Base-by-base conservation (phyloP, 371 early-diverging fungal species). In the Dinochytrium kinnereticum region DNA sequence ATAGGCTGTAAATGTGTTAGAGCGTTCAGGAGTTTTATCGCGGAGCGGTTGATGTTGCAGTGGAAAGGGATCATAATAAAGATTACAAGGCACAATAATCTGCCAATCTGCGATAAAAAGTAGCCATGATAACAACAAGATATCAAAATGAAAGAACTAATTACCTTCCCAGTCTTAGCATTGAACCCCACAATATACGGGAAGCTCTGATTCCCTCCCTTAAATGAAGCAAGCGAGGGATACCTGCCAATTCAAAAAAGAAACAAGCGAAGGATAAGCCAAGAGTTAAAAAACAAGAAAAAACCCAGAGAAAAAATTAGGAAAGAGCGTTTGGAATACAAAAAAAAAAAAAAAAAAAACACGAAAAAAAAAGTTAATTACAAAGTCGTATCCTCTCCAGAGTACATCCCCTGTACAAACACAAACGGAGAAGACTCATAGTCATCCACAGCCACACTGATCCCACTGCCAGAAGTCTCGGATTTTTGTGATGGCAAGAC, bases 151-250 rank as follows among this genome's bases (percentile, higher is more conserved):
- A 7, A 30, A 24, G 24, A 24, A 26, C 15, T 55, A 55, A 30
- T 13, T 44, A 61, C 61, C 61, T 61, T 24, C 24, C 61, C 61
- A 21, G 61, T 61, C 26, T 37, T 61, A 7, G 7, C 37, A 34
- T 61, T 37, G 17, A 33, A 33, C 3, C 13, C 61, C 15, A 34
- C 36, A 13, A 61, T 7, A 36, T 33, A 61, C 26, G 5, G n/a
- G 26, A 34, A 33, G 13, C 10, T 61, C 5, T 34, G 13, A 17
- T 17, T 34, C 24, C 36, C 61, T 3, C 19, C 30, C 26, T 34
- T 31, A 19, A 61, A 61, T 28, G 61, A 13, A 10, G 15, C 3
- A 15, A 61, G 37, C 61, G 34, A 33, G 24, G 61, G 61, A 34
- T 15, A 61, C 19, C 61, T 61, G n/a, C n/a, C n/a, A n/a, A n/a